Conservation (phyloP, 164 flowering plant species). For the grape (Vitis vinifera) region ASM3070453v1 NC_081823.1:8512001-8512500, state of each 20-base stretch:
- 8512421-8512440: constrained; percentile 72
- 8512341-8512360: constrained; percentile 49
- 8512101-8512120: constrained; percentile 21
- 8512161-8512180: constrained; percentile 24
- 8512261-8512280: constrained; percentile 17
- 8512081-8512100: constrained; percentile 12
- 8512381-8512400: constrained; percentile 90
- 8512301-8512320: constrained; percentile 15
- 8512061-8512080: constrained; percentile 38
- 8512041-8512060: constrained; percentile 57
- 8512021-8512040: constrained; percentile 30
- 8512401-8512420: constrained; percentile 87
- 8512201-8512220: not conserved
- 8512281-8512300: constrained; percentile 1
- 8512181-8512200: constrained; percentile 11
- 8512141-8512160: constrained; percentile 32
- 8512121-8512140: constrained; percentile 44
- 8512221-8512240: constrained; percentile 18
- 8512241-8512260: constrained; percentile 28
- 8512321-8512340: constrained; percentile 23
- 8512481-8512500: constrained; percentile 57
- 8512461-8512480: constrained; percentile 75
- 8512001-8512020: constrained; percentile 32
- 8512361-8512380: constrained; percentile 55
- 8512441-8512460: constrained; percentile 79